Conservation (phyloP, 2,329 filamentous ascomycete species). For the Elsinoe australis region DNA sequence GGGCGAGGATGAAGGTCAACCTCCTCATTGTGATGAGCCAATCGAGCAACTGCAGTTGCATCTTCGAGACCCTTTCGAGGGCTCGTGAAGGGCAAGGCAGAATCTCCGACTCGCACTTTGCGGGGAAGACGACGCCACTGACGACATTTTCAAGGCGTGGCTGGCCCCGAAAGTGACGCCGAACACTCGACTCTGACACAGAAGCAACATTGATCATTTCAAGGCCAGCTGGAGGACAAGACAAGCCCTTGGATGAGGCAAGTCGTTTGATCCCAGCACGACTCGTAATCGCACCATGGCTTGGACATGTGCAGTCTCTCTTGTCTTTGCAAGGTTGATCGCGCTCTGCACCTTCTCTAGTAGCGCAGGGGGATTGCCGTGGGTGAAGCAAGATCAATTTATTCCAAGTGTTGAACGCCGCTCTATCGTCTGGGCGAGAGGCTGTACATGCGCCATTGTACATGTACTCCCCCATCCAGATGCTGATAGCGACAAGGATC, state of each 20-base stretch:
- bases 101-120: neutral
- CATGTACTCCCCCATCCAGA: no score
- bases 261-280: no score
- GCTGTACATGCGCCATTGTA: no score
- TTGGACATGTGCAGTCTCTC: no score
- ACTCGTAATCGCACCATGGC: no score
- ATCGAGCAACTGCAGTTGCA: slow-evolving; percentile 1
- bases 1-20: neutral
- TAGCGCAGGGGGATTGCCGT: no score
- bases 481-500: no score
- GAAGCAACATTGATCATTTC: neutral
- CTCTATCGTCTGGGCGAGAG: neutral
- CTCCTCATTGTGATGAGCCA: slow-evolving; percentile 1
- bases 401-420: no score
- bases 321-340: no score
- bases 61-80: no score
- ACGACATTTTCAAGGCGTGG: slow-evolving; percentile 9
- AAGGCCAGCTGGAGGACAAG: neutral
- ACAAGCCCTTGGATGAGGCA: neutral
- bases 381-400: no score
- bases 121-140: slow-evolving; percentile 11
- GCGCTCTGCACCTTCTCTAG: no score
- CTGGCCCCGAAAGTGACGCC: slow-evolving; percentile 7
- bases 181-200: neutral
- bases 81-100: neutral